A percentile compares a stretch with the other conserved stretches of the same genome.
Evolutionary conservation across 2,329 filamentous ascomycete species (phyloP).

Genomic region (Fusarium chlamydosporum): DNA sequence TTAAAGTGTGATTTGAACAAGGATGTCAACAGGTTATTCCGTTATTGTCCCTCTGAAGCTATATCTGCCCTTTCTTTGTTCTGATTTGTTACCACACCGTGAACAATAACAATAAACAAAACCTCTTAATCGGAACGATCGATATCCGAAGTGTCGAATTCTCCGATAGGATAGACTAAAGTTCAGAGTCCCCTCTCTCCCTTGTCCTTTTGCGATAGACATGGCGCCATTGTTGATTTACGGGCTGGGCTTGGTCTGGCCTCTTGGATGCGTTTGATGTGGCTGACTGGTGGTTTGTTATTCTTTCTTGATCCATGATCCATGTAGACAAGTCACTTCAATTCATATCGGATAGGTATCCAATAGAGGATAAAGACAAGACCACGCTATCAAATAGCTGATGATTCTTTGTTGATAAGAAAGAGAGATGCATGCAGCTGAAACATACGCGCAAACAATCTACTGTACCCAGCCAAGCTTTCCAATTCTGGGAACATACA

Average conservation of each 20-base stretch:
- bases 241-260: constrained; percentile 37
- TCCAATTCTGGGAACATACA: constrained; percentile 4
- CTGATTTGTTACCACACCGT: constrained; percentile 16
- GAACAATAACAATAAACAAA: constrained; percentile 41
- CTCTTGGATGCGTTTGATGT: constrained; percentile 30
- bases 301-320: constrained; percentile 35
- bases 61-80: constrained; percentile 3
- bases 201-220: constrained; percentile 11
- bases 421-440: constrained; percentile 28
- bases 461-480: no score
- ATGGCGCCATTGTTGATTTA: constrained; percentile 34
- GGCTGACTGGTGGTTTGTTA: constrained; percentile 22
- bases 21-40: constrained; percentile 34
- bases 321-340: constrained; percentile 7
- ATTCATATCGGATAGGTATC: not conserved
- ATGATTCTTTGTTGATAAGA: constrained; percentile 19
- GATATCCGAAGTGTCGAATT: constrained; percentile 41
- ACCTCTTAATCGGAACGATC: constrained; percentile 36
- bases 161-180: constrained; percentile 41
- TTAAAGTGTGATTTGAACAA: constrained; percentile 7
- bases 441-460: constrained; percentile 23
- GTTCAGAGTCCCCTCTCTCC: constrained; percentile 11
- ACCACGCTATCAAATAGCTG: constrained; percentile 17
- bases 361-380: constrained; percentile 25
- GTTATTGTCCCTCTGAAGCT: not conserved